Percentiles rank a stretch among this genome's conserved stretches.
Evolutionary conservation across 2,329 filamentous ascomycete species (phyloP).

Genomic region (Fusarium armeniacum): DNA sequence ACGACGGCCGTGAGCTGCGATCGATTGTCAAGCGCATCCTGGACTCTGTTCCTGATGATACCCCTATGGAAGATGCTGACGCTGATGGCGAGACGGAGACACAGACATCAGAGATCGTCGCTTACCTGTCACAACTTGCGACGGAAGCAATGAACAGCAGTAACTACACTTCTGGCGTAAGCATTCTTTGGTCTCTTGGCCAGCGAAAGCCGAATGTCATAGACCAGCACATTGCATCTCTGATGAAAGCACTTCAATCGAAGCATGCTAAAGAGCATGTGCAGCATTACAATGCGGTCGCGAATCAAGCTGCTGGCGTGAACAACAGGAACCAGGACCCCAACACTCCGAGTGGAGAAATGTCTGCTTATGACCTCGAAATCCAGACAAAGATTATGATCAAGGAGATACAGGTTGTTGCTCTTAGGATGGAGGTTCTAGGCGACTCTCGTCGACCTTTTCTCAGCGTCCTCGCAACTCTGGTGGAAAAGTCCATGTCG

Average conservation of each 20-base stretch:
- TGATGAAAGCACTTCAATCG: slow-evolving; percentile 94
- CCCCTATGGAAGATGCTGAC: slow-evolving; percentile 79
- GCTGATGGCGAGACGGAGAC: slow-evolving; percentile 87
- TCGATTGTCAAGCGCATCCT: slow-evolving; percentile 86
- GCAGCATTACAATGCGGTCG: slow-evolving; percentile 75
- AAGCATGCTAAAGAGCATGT: slow-evolving; percentile 97
- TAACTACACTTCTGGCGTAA: slow-evolving; percentile 90
- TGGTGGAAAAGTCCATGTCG: slow-evolving; percentile 95
- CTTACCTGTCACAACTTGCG: slow-evolving; percentile 85
- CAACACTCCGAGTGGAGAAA: slow-evolving; percentile 65
- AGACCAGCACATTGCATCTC: slow-evolving; percentile 85
- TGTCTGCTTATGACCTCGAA: slow-evolving; percentile 83
- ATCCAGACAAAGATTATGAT: slow-evolving; percentile 93
- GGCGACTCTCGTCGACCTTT: slow-evolving; percentile 93
- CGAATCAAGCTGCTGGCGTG: slow-evolving; percentile 63
- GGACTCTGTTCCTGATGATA: slow-evolving; percentile 86
- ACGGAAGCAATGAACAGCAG: slow-evolving; percentile 86
- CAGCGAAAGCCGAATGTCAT: slow-evolving; percentile 87
- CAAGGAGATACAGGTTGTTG: slow-evolving; percentile 94
- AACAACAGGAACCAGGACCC: slow-evolving; percentile 66
- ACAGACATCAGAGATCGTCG: slow-evolving; percentile 87
- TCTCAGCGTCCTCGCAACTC: slow-evolving; percentile 91
- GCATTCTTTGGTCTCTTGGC: slow-evolving; percentile 92
- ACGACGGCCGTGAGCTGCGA: slow-evolving; percentile 78
- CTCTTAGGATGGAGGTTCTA: slow-evolving; percentile 90